phyloP scores from a whole-genome alignment of 257 asterid species.

The Ajuga chamaepitys region DNA sequence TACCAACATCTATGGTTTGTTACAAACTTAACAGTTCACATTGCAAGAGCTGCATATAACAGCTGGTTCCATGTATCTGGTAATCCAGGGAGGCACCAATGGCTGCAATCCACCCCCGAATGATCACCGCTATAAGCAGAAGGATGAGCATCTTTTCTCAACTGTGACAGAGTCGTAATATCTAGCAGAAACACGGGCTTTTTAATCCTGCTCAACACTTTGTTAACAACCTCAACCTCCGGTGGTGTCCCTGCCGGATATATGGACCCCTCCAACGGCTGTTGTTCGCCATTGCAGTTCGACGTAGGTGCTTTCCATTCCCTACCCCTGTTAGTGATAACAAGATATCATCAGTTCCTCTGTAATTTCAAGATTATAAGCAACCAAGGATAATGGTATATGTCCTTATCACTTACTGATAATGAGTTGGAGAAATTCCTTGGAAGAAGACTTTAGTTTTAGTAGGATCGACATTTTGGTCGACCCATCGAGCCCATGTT shows the following conservation, averaged over 20 bases:
- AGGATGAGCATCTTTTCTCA: conserved; percentile 80
- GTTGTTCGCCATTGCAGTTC: conserved; percentile 51
- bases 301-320: conserved; percentile 41
- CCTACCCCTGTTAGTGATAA: conserved; percentile 36
- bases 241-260: conserved; percentile 57
- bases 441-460: conserved; percentile 63
- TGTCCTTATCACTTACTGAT: conserved; percentile 28
- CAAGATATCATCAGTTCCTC: not conserved
- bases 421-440: conserved; percentile 67
- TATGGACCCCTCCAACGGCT: conserved; percentile 45
- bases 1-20: not conserved
- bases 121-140: conserved; percentile 50
- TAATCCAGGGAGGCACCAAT: conserved; percentile 84
- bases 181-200: conserved; percentile 50
- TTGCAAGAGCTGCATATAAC: conserved; percentile 53
- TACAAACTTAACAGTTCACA: conserved; percentile 30
- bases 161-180: conserved; percentile 58
- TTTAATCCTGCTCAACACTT: conserved; percentile 35
- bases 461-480: conserved; percentile 41
- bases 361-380: not conserved
- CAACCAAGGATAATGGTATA: not conserved
- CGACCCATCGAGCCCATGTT: conserved; percentile 68
- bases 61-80: conserved; percentile 88
- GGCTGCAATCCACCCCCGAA: conserved; percentile 62
- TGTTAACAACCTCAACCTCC: conserved; percentile 41